Base-by-base conservation (phyloP, 345 rosid species). In the Streptanthus diversifolius region DNA sequence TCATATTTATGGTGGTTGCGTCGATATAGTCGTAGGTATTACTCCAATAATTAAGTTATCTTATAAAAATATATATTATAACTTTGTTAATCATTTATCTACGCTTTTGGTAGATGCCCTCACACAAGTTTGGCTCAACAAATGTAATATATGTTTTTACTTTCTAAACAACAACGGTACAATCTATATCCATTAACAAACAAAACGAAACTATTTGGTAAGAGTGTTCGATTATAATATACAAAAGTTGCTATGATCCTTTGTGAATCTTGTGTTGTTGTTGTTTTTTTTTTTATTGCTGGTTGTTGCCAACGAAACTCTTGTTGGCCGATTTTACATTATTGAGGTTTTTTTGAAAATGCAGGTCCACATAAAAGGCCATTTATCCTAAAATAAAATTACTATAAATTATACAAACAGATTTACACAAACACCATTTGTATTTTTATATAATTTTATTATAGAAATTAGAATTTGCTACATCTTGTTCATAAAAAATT, bases 251-350 rank as follows among this genome's bases (percentile, higher is more conserved):
- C 7, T 37, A 52, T 58, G 68, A 66, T 48, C 35, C 36, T 66
- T 30, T 66, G 35, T 36, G 45, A 48, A 48, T 40, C 53, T 40
- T 67, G 36, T 7, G 48, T 33, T n/a, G n/a, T n/a, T n/a, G n/a
- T n/a, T n/a, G n/a, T n/a, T n/a, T n/a, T n/a, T n/a, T 5, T 10
- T 68, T 41, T 51, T 53, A 68, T 75, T 75, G 74, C 63, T 75
- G 63, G 74, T 75, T 59, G 79, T 75, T 75, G 79, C 79, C 79
- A 61, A 68, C 63, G 69, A 68, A 75, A 51, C 47, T 75, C 68
- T 68, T 68, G 73, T 75, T 68, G 73, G 68, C 63, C 63, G 24
- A 75, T 68, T 75, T 75, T 52, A 59, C 63, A 68, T 52, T 51
- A 32, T 68, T 52, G 73, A 40, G 74, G 68, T 68, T 68, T 33